Percentiles rank a stretch among this genome's conserved stretches.
Evolutionary conservation across 2,329 filamentous ascomycete species (phyloP).

Genomic region (Thielaviopsis punctulata): DNA sequence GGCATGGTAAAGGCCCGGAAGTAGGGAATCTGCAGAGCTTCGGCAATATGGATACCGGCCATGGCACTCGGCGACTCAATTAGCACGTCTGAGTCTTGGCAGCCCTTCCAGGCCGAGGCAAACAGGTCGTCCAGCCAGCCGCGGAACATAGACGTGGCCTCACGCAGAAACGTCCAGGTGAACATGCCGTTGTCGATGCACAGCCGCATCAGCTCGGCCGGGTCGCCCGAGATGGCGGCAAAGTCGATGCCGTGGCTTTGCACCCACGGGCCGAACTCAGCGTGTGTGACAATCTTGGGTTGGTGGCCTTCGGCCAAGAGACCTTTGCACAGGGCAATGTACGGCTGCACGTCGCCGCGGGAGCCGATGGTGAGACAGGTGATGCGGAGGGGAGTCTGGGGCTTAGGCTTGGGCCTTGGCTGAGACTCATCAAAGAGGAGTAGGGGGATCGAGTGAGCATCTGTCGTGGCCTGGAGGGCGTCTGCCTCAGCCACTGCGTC

Average conservation of each 20-base stretch:
- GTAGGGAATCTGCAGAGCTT: slow-evolving; percentile 82
- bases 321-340: slow-evolving; percentile 89
- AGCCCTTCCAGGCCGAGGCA: slow-evolving; percentile 63
- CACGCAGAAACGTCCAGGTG: slow-evolving; percentile 74
- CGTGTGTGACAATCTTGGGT: slow-evolving; percentile 76
- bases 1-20: slow-evolving; percentile 98
- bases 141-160: slow-evolving; percentile 75
- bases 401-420: slow-evolving; percentile 55
- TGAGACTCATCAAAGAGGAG: slow-evolving; percentile 10
- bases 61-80: slow-evolving; percentile 95
- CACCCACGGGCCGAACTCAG: slow-evolving; percentile 79
- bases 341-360: slow-evolving; percentile 89
- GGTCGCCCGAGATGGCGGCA: slow-evolving; percentile 72
- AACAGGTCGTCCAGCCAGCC: slow-evolving; percentile 90
- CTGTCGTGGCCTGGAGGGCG: background rate
- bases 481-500: slow-evolving; percentile 26
- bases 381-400: slow-evolving; percentile 57
- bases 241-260: slow-evolving; percentile 91
- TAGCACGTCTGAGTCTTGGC: slow-evolving; percentile 71
- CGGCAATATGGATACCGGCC: slow-evolving; percentile 94
- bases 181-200: slow-evolving; percentile 98
- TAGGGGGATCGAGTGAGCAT: background rate
- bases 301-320: slow-evolving; percentile 75
- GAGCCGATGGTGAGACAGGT: slow-evolving; percentile 95
- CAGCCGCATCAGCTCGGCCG: slow-evolving; percentile 82